Base-by-base conservation (phyloP, 805 yeast species). In the Nakazawaea molendinolei region DNA sequence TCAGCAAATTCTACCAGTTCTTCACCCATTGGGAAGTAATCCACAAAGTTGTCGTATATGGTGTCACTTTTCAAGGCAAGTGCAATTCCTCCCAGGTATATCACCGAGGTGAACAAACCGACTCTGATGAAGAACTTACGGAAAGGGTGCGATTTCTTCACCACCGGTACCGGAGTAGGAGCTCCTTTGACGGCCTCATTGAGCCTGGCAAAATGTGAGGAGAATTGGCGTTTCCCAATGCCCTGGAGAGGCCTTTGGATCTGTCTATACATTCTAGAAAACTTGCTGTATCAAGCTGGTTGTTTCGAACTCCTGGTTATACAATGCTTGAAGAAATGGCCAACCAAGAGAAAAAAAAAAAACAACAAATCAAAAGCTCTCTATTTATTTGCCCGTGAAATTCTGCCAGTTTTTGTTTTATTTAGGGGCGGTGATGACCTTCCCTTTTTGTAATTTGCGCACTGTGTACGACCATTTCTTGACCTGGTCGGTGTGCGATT, bases 1-100 rank as follows among this genome's bases (percentile, higher is more conserved):
- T 79, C 84, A 35, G 70, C 60, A 7, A 53, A 47, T 36, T 74
- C 72, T 21, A 79, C 67, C 21, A 71, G 57, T 16, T 58, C 56
- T 47, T 76, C 82, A 25, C 77, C 84, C 34, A 69, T 65, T 14
- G 92, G 92, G 30, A 80, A 71, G 40, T 70, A 71, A 44, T 77
- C 78, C 16, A 76, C 65, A 55, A 77, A 80, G 31, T 64, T 44
- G 45, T 80, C 85, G 45, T 74, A 78, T 52, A 79, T 68, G 13
- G 71, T 63, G 45, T 78, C 82, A 49, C 67, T 67, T 43, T 71
- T 60, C 21, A 75, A 60, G 10, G 86, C 65, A 39, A 69, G 58
- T 35, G 69, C 73, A n/a, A 76, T 69, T 36, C 84, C 86, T 23
- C 69, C 76, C 23, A 72, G 76, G 45, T 78, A 80, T 18, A 71